Evolutionary conservation across 1,284 basidiomycete genomes (phyloP), one percentile per base, ranked within the genome.

Genomic region (Sporisorium sorghi): DNA sequence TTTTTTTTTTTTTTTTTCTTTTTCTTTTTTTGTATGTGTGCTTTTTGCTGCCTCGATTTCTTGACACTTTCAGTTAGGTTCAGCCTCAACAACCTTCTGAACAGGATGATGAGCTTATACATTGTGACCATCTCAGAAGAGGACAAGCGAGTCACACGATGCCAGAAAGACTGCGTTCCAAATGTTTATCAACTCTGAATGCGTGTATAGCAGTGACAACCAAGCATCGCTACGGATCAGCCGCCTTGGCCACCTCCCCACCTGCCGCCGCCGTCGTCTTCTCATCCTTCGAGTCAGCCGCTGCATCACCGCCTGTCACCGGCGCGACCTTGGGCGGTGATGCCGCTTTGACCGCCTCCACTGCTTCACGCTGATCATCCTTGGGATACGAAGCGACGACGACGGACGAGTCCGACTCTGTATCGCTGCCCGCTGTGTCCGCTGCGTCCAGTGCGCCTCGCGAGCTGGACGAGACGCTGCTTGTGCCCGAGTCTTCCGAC

Each of bases 391-490:
- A n/a, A n/a, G 19, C 24, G 17, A 14, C 33, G 30, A 42, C 54
- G 33, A 60, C n/a, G 3, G 68, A 65, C 3, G 15, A 54, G 28
- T 71, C 68, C 30, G 62, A 65, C 6, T 71, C 68, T 3, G 57
- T 58, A 9, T 65, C 68, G 55, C 68, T 71, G 2, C 58, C 66
- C 21, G 28, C 58, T 5, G 65, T 53, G 21, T 68, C 65, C 10
- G 54, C 61, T 17, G 54, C 58, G 24, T 69, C 67, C 17, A 54
- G 26, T 11, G 56, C 44, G 24, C 47, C 68, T 33, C 62, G 9
- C 17, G 62, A 71, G 54, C 62, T 65, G 7, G 58, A 58, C 10
- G 61, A 56, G 21, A 71, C 51, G 55, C 62, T 71, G 55, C 68
- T 71, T 1, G 58, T 61, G 2, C 61, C 61, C 5, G 60, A 63